Base-by-base conservation (phyloP, 768 basidiomycete genomes). In the Mycena kentingensis region DNA sequence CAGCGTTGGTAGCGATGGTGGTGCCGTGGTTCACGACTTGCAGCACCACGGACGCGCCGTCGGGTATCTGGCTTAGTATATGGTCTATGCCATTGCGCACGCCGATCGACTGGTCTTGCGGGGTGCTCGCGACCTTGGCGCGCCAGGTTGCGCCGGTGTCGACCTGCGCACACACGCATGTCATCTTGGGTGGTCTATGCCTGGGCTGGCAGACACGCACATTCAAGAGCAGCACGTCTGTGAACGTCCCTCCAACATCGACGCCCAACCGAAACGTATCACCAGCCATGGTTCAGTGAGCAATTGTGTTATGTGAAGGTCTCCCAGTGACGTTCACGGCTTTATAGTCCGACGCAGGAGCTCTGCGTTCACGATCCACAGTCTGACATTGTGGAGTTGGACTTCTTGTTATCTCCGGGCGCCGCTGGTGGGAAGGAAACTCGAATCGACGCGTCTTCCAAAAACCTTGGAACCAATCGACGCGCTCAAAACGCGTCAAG, bases 1-100 rank as follows among this genome's bases (percentile, higher is more conserved):
- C 51, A 1, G 58, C 58, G 38, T 62, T 62, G 15, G 63, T 64
- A 1, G 56, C 61, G 2, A 62, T 46, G 18, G 61, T 62, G 7
- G 60, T 64, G 2, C 58, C 61, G 29, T 57, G 56, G 19, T 52
- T 51, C 5, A 58, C 46, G 34, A 57, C 54, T 31, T 58, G 49
- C 5, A 58, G 31, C 28, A 46, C 36, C 10, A 58, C 47, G 8
- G 12, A 51, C 2, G 57, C 31, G 21, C 39, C 12, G 43, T 48
- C 42, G 26, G 54, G 54, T 6, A 60, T 45, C 46, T 58, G 24
- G 36, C 47, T 49, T 18, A 48, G 31, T 19, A 60, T 47, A 28
- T 55, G 44, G 42, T 60, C 50, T 18, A 60, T 59, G 3, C 53
- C 54, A 5, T n/a, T 39, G 18, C 43, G 47, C 6, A 61, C 60